phyloP scores from a whole-genome alignment of 176 grass and related monocot genomes.

The Triticum timopheevii region DNA sequence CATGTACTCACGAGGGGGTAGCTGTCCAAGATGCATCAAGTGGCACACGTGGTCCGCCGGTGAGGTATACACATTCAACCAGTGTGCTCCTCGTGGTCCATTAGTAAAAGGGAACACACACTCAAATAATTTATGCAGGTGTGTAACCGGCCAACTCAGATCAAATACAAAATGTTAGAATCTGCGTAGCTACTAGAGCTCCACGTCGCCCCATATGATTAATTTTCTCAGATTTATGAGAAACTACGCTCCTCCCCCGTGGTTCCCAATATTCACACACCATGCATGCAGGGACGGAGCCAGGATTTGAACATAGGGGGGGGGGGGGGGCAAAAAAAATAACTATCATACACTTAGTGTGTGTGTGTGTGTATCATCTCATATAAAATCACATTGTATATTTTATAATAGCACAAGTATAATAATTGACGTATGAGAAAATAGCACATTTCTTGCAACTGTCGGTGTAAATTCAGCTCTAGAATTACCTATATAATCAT shows the following conservation, averaged over 20 bases:
- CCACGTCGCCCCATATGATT: constrained; percentile 13
- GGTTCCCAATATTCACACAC: neutral
- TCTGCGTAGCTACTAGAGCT: neutral
- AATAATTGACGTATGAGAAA: too few species aligned
- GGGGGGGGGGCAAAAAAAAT: too few species aligned
- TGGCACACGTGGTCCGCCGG: constrained; percentile 21
- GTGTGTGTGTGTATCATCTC: too few species aligned
- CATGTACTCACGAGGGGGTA: too few species aligned
- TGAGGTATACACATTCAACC: constrained; percentile 8
- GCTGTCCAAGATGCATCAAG: constrained; percentile 7
- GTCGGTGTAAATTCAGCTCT: too few species aligned
- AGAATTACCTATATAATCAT: too few species aligned
- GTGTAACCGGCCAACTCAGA: neutral
- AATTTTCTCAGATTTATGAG: neutral
- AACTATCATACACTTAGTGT: too few species aligned
- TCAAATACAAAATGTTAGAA: neutral
- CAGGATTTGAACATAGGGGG: too few species aligned
- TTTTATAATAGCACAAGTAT: too few species aligned
- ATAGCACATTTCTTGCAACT: too few species aligned
- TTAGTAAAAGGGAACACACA: neutral
- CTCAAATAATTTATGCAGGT: neutral
- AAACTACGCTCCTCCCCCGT: neutral
- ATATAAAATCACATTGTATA: too few species aligned
- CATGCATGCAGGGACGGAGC: too few species aligned
- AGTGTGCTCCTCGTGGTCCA: constrained; percentile 39